phyloP scores from a whole-genome alignment of 257 asterid species.

The Paulownia fortunei region DNA sequence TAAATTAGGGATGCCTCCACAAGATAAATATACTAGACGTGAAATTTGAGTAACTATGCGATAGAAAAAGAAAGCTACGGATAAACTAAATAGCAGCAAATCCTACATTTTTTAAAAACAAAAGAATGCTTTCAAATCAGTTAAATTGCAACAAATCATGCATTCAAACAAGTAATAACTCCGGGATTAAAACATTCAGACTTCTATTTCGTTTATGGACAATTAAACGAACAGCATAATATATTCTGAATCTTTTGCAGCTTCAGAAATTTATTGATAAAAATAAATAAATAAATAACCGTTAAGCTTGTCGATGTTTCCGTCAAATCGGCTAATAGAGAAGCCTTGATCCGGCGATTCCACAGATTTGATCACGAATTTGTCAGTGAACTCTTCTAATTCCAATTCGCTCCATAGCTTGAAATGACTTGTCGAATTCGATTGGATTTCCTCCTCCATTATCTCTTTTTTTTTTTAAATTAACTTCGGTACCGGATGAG shows the following conservation, averaged over 20 bases:
- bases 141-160: too few relatives aligned
- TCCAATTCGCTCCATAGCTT: slow-evolving; percentile 79
- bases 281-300: slow-evolving; percentile 37
- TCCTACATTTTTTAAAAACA: not conserved
- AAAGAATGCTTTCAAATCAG: too few relatives aligned
- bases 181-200: not conserved
- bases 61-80: not conserved
- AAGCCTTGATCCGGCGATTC: slow-evolving; percentile 83
- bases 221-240: not conserved
- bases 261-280: not conserved
- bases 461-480: slow-evolving; percentile 6
- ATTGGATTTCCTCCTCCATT: slow-evolving; percentile 68
- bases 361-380: slow-evolving; percentile 62
- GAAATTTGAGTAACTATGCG: too few relatives aligned
- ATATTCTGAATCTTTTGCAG: slow-evolving; percentile 2
- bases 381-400: slow-evolving; percentile 67
- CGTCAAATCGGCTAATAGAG: slow-evolving; percentile 72
- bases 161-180: slow-evolving; percentile 11
- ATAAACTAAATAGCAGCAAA: not conserved
- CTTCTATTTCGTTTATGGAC: not conserved
- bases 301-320: slow-evolving; percentile 59
- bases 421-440: slow-evolving; percentile 46
- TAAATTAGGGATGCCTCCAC: too few relatives aligned
- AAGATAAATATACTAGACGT: too few relatives aligned
- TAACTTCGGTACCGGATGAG: not conserved